Percentiles rank a stretch among this genome's conserved stretches.
Evolutionary conservation across 345 rosid species (phyloP).

Genomic region (Cardiospermum halicacabum): DNA sequence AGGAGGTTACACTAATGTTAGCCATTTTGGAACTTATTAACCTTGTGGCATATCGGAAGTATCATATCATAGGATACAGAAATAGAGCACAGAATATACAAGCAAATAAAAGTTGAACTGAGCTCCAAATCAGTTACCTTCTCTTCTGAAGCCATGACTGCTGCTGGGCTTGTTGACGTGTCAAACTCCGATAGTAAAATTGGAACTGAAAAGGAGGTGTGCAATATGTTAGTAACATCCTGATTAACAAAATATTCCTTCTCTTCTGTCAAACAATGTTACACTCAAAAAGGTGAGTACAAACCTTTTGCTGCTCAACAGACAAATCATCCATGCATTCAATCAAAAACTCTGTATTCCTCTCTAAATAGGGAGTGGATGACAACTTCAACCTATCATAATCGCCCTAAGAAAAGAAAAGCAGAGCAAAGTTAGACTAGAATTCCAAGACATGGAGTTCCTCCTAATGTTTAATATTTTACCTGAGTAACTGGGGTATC

Average conservation of each 20-base stretch:
- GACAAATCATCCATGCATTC: slow-evolving; percentile 98
- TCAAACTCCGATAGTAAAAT: slow-evolving; percentile 69
- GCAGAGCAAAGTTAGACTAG: background rate
- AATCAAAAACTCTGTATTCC: slow-evolving; percentile 90
- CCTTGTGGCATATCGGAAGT: background rate
- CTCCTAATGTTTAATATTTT: slow-evolving; percentile 4
- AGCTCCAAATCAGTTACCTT: slow-evolving; percentile 37
- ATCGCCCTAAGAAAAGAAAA: slow-evolving; percentile 54
- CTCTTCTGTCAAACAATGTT: background rate
- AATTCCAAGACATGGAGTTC: background rate
- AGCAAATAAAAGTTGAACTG: background rate
- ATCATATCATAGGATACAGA: background rate
- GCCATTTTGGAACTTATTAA: background rate
- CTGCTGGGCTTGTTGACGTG: slow-evolving; percentile 97
- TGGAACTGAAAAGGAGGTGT: slow-evolving; percentile 59
- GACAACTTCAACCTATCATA: slow-evolving; percentile 88
- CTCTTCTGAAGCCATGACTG: slow-evolving; percentile 99
- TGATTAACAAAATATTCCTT: background rate
- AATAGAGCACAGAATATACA: background rate
- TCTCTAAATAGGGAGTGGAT: slow-evolving; percentile 74
- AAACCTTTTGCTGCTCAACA: slow-evolving; percentile 87
- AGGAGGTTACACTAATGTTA: background rate
- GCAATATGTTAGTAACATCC: slow-evolving; percentile 9
- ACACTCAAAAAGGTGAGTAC: slow-evolving; percentile 11
- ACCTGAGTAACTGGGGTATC: slow-evolving; percentile 92